phyloP scores from a whole-genome alignment of 805 yeast genomes.

The Wickerhamomyces kurtzmanii region DNA sequence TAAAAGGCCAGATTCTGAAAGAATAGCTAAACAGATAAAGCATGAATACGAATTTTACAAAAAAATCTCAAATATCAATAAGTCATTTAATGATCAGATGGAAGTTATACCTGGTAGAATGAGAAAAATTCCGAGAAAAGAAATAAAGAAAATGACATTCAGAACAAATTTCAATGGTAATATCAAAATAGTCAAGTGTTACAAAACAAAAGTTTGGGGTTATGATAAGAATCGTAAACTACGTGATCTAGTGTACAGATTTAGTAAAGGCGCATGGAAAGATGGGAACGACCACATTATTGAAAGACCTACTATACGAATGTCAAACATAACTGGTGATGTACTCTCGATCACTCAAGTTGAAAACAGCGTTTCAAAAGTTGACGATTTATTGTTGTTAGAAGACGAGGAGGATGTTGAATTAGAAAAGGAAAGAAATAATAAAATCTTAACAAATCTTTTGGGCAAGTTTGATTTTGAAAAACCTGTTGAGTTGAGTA shows the following conservation, averaged over 20 bases:
- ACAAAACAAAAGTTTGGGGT: conserved; percentile 88
- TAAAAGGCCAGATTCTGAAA: conserved; percentile 14
- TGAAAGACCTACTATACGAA: conserved; percentile 33
- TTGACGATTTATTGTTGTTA: conserved; percentile 6
- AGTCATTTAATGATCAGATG: conserved; percentile 30
- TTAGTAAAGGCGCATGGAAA: conserved; percentile 62
- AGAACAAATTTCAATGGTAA: conserved; percentile 53
- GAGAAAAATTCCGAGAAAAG: conserved; percentile 46
- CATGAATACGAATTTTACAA: conserved; percentile 25
- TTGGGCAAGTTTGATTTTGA: conserved; percentile 42
- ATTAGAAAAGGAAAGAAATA: conserved; percentile 34
- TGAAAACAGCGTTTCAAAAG: conserved; percentile 4
- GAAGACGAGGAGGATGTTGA: conserved; percentile 25
- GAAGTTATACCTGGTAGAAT: conserved; percentile 47
- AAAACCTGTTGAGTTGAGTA: conserved; percentile 33
- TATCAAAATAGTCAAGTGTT: conserved; percentile 44
- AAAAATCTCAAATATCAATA: conserved; percentile 25
- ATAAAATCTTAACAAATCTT: conserved; percentile 35
- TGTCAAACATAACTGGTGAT: conserved; percentile 10
- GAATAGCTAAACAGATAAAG: conserved; percentile 26
- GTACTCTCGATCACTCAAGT: conserved; percentile 7
- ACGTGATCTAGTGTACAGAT: conserved; percentile 55
- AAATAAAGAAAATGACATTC: conserved; percentile 44
- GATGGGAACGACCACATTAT: conserved; percentile 74
- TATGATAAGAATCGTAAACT: conserved; percentile 55